Evolutionary conservation across 371 early-diverging fungal species (phyloP), one percentile per base, ranked within the genome.

Genomic region (Apophysomyces variabilis): DNA sequence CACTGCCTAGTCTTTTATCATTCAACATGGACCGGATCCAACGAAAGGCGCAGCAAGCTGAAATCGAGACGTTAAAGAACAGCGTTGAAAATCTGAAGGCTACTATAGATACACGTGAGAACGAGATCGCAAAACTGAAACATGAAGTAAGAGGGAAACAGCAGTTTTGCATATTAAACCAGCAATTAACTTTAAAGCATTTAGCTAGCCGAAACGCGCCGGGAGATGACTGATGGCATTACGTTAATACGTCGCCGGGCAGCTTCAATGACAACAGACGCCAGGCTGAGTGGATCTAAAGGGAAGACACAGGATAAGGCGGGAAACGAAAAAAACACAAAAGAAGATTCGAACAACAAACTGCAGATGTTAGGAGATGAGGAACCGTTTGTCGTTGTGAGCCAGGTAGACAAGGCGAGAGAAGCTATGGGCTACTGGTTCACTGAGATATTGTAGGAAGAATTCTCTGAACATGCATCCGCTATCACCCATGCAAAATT

Each of bases 401-500:
- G 76, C 64, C 83, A 85, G 66, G 76, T 75, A 58, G 61, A 50
- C 21, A 21, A 9, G 39, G 1, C 14, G 6, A 32, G n/a, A 35
- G 43, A 50, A 21, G 7, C 54, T 47, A 38, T 13, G 16, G 21
- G n/a, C 26, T n/a, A 26, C 7, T 38, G 45, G 45, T 13, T 18
- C 13, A 11, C 41, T 39, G 54, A 44, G 45, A 37, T 46, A 14
- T 44, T 38, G 4, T 71, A 85, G 74, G 87, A 87, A 60, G 83
- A 85, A 21, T 89, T 82, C 63, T 69, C 83, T 37, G 88, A 88
- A 57, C 88, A 89, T 67, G 82, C 85, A 1, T 87, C 88, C 0
- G 88, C 87, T 1, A 86, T 89, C 38, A 83, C 85, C 0, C 84
- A 84, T 50, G 87, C 88, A 18, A 81, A 78, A 47, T 87, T 88